Evolutionary conservation across 768 basidiomycete species (phyloP), one percentile per base, ranked within the genome.

Genomic region (Inosperma sp.): DNA sequence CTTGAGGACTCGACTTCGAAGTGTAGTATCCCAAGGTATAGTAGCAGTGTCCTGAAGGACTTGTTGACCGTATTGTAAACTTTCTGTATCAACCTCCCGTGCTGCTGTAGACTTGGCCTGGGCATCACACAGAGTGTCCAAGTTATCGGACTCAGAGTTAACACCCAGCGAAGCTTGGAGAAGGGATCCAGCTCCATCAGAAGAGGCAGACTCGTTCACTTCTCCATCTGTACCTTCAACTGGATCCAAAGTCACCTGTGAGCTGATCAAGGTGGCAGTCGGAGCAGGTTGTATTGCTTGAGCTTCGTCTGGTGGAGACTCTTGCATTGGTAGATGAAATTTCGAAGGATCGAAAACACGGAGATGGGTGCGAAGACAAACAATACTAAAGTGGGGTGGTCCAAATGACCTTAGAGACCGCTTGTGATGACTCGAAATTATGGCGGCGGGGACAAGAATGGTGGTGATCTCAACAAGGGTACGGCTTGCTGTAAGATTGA

Each of bases 51-150:
- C n/a, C 12, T 13, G 25, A 4, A 41, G n/a, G 5, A 16, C 19
- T 13, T 41, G 39, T 19, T 19, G n/a, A 22, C 39, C 39, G 4
- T 13, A 21, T 4, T 12, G 13, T 16, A 13, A 12, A 17, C 39
- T 41, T 23, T 48, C 47, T 2, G 7, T 1, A 14, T 48, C 34
- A 7, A 13, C 27, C 19, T 36, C 26, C 43, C 59, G 49, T 23
- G 60, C 63, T 29, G 62, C 55, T 26, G 62, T 59, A 21, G 61
- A 34, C 37, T 39, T 12, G 4, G 25, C 7, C 39, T 41, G 14
- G 19, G n/a, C 9, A 6, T 4, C 34, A 6, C 9, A 4, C 9
- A 6, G 9, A 36, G n/a, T n/a, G 3, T 36, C 34, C 4, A 10
- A 4, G 4, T 14, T 10, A 19, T 36, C 34, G 4, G 9, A 4